These are phyloP conservation scores for Earliella scabrosa DNA, from an alignment of 1,284 basidiomycete genomes.

Conservation along the genomic window DNA sequence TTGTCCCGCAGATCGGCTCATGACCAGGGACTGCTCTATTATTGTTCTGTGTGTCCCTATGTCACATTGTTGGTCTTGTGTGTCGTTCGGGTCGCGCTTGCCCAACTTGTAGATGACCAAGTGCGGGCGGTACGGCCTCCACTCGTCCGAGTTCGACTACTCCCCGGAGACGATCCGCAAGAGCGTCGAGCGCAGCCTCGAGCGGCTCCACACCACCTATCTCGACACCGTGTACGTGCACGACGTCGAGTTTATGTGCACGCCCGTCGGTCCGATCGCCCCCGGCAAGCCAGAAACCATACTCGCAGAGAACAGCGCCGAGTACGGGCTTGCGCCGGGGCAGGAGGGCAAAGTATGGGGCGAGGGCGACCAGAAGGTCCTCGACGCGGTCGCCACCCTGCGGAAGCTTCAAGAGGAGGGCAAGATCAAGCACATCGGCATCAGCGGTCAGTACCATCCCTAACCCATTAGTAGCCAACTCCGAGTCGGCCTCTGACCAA, in stretches of 20 bases:
- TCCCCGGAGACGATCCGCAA: conserved; percentile 69
- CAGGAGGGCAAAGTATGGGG: conserved; percentile 68
- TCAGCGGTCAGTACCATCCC: conserved; percentile 79
- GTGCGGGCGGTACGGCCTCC: conserved; percentile 83
- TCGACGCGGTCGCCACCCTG: conserved; percentile 77
- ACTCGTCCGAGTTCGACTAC: conserved; percentile 77
- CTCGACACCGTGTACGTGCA: conserved; percentile 91
- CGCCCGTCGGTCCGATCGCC: conserved; percentile 51
- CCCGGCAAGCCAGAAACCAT: conserved; percentile 63
- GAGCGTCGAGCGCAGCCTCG: conserved; percentile 75
- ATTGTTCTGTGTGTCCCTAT: background rate
- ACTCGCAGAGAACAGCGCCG: conserved; percentile 49
- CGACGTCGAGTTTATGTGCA: conserved; percentile 88
- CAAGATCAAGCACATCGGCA: conserved; percentile 79
- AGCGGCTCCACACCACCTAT: conserved; percentile 79
- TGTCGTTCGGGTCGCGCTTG: background rate
- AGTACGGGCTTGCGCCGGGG: conserved; percentile 65
- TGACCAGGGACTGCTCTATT: no score
- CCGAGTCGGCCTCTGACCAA: no score
- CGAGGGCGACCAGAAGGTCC: conserved; percentile 79
- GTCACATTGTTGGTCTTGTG: background rate
- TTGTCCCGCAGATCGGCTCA: background rate
- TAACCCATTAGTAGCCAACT: no score
- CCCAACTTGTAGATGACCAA: conserved; percentile 84
- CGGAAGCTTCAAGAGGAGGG: conserved; percentile 81